Conservation (phyloP, 371 early-diverging fungal genomes). For the Rozella allomycis region DNA sequence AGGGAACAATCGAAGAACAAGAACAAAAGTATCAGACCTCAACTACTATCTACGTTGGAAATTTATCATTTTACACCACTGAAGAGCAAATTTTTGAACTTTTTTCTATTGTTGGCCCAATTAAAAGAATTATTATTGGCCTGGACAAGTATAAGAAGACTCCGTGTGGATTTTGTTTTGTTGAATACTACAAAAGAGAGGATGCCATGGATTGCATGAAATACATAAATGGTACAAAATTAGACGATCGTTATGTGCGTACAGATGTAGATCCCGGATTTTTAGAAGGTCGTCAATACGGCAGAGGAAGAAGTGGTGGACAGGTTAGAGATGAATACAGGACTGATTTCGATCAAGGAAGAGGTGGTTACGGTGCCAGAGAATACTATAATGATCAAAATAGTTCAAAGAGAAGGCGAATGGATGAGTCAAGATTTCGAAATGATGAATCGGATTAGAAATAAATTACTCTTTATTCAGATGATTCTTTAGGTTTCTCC, state of each 20-base stretch:
- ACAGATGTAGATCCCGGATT: conserved; percentile 95
- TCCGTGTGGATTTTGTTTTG: conserved; percentile 77
- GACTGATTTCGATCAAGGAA: conserved; percentile 75
- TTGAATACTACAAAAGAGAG: conserved; percentile 50
- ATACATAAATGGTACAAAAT: conserved; percentile 76
- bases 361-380: conserved; percentile 97
- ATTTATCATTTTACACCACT: conserved; percentile 62
- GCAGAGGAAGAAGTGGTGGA: conserved; percentile 84
- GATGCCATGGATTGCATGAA: conserved; percentile 80
- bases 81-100: conserved; percentile 46
- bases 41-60: conserved; percentile 80
- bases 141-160: conserved; percentile 76
- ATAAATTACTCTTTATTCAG: no score
- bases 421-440: no score
- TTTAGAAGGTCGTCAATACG: conserved; percentile 84
- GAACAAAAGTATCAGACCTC: conserved; percentile 13
- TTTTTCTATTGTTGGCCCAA: conserved; percentile 50
- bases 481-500: no score
- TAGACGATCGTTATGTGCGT: conserved; percentile 83
- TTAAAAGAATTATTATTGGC: conserved; percentile 96
- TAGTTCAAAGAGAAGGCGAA: no score
- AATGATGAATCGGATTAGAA: no score
- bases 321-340: conserved; percentile 82
- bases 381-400: no score
- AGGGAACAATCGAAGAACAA: conserved; percentile 3